phyloP scores from a whole-genome alignment of 148 eudicot genomes.

The Polygonum aviculare region DNA sequence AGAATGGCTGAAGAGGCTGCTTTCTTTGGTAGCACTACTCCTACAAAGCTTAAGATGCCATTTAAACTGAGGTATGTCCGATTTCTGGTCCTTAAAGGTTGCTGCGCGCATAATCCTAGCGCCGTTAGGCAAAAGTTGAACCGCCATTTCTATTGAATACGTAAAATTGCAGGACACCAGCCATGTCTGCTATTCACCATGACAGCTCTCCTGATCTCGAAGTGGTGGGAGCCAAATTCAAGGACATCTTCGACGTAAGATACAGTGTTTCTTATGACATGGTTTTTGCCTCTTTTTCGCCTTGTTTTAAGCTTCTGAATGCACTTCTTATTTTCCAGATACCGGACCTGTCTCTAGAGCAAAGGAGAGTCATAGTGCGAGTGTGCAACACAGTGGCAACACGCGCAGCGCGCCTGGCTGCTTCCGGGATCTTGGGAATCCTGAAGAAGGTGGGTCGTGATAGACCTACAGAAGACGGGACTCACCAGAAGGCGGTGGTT shows the following conservation, averaged over 20 bases:
- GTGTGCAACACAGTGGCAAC: conserved; percentile 61
- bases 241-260: conserved; percentile 45
- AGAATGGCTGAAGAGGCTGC: conserved; percentile 44
- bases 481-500: conserved; percentile 38
- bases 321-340: conserved; percentile 21
- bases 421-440: conserved; percentile 76
- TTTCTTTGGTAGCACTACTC: conserved; percentile 38
- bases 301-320: neutral
- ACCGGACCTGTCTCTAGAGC: conserved; percentile 32
- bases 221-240: conserved; percentile 41
- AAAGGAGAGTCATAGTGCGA: conserved; percentile 45
- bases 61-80: conserved; percentile 39
- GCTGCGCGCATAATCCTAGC: neutral
- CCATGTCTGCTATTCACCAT: conserved; percentile 63
- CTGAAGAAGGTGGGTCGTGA: conserved; percentile 64
- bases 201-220: conserved; percentile 61
- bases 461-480: conserved; percentile 24
- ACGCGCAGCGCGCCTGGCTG: conserved; percentile 80
- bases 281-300: neutral
- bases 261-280: neutral
- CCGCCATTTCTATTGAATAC: neutral
- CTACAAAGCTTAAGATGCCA: conserved; percentile 31
- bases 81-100: neutral
- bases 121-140: no score
- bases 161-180: conserved; percentile 46